A percentile compares a stretch with the other conserved stretches of the same genome.
These are phyloP conservation scores for Capsicum chinense DNA, from an alignment of 257 asterid genomes.

Conservation along the genomic window DNA sequence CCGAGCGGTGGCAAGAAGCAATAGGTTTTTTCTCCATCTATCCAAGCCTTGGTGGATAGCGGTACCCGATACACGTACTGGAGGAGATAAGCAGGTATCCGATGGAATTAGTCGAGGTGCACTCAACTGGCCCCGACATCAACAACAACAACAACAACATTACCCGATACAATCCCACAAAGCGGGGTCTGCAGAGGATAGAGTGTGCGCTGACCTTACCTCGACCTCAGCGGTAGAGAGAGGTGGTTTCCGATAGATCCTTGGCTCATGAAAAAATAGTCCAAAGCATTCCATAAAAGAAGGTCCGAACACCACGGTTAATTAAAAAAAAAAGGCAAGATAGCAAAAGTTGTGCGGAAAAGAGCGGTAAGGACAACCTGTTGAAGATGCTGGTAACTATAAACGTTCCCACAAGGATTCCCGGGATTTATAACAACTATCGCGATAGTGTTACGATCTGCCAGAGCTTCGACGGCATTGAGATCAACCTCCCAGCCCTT, in stretches of 20 bases:
- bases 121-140: not conserved
- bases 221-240: no score
- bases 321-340: not conserved
- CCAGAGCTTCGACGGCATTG: slow-evolving; percentile 60
- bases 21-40: not conserved
- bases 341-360: not conserved
- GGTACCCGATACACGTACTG: no score
- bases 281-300: no score
- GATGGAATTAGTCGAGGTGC: not conserved
- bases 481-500: slow-evolving; percentile 83
- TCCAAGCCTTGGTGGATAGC: no score
- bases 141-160: no score
- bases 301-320: not conserved
- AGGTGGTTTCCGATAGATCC: no score
- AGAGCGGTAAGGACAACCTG: slow-evolving; percentile 48
- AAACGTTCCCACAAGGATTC: slow-evolving; percentile 92
- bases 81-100: not conserved
- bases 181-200: no score
- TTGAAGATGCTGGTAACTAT: slow-evolving; percentile 60
- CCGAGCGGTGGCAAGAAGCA: not conserved
- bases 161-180: no score
- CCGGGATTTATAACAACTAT: slow-evolving; percentile 86
- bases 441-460: slow-evolving; percentile 78
- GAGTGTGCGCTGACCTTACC: no score
- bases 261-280: no score